Evolutionary conservation across 805 yeast species (phyloP), one percentile per base, ranked within the genome.

Genomic region (Maudiozyma bulderi): DNA sequence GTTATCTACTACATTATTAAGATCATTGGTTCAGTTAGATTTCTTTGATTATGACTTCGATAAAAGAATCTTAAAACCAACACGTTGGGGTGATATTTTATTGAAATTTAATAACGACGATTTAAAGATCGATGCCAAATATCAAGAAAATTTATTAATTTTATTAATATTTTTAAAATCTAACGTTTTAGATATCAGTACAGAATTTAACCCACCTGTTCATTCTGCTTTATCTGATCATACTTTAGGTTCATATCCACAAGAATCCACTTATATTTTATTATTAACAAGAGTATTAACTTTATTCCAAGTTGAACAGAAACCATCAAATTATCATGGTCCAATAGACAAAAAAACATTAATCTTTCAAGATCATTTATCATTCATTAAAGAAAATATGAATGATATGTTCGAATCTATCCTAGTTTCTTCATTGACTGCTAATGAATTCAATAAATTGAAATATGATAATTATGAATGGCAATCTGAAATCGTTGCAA

Each of bases 301-400:
- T 3, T 62, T 80, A 5, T 66, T 78, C 38, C 66, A 73, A 15
- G 58, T 74, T 3, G 70, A 73, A 5, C 81, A 82, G 43, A 71
- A 68, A 58, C 78, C 78, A 30, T 71, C 71, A 39, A 77, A 75
- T 40, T 82, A 78, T 66, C 75, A 76, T 43, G 90, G 90, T 2
- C 89, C 88, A 11, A 71, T 87, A 34, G 84, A 87, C 14, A 77
- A 82, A 54, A 75, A 78, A 38, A 69, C 86, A 35, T 69, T 86
- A 45, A 76, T 79, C 42, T 84, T 83, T 62, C 75, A 89, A 59
- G 81, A 88, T 15, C 78, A 80, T 49, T 62, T 84, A 44, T 73
- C 79, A 48, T 75, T 75, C 44, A 63, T 84, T 44, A 74, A 74
- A 32, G 67, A 65, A 26, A 73, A 73, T 40, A 60, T 80, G 30